Evolutionary conservation across 2,329 filamentous ascomycete species (phyloP), one percentile per base, ranked within the genome.

Genomic region (Botrytis pseudocinerea): DNA sequence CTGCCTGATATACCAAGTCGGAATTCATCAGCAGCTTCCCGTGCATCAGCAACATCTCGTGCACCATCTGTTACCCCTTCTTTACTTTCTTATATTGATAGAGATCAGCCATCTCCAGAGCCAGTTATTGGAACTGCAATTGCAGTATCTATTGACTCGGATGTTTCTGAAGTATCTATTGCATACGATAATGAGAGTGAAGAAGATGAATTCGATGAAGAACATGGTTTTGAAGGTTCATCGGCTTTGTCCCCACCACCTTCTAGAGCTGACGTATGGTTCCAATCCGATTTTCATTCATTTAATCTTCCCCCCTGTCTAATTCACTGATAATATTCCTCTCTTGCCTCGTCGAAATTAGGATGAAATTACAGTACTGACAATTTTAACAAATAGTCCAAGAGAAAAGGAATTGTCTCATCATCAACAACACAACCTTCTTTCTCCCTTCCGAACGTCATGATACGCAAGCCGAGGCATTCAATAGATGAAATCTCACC

Each of bases 31-130:
- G 32, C 59, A 59, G 42, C 60, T 22, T 70, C 65, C 44, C 66
- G 44, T 40, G 70, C 46, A 18, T 74, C 75, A 10, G 38, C 69
- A 20, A 38, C 54, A n/a, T 74, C 76, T 35, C 61, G 70, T 32
- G 71, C 76, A 32, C 71, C 74, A 38, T 78, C 75, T 14, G 70
- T 77, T 35, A 69, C 76, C 22, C 74, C 76, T 20, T 78, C 76
- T 9, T 46, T 77, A 14, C 20, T 71, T 10, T 65, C 69, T 3
- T 76, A 76, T 69, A 40, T 73, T 28, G 76, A 77, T 20, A 70
- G 75, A 62, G 72, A 74, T 32, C 57, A 72, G n/a, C 22, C 60
- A 18, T 77, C 75, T n/a, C 76, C 76, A n/a, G 74, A 76, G 48
- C 74, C 74, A 42, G 42, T 74, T 1, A 62, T 77, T 51, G 72